Evolutionary conservation across 139 green algal species (phyloP), one percentile per base, ranked within the genome.

Genomic region (Coelastrella sp.): DNA sequence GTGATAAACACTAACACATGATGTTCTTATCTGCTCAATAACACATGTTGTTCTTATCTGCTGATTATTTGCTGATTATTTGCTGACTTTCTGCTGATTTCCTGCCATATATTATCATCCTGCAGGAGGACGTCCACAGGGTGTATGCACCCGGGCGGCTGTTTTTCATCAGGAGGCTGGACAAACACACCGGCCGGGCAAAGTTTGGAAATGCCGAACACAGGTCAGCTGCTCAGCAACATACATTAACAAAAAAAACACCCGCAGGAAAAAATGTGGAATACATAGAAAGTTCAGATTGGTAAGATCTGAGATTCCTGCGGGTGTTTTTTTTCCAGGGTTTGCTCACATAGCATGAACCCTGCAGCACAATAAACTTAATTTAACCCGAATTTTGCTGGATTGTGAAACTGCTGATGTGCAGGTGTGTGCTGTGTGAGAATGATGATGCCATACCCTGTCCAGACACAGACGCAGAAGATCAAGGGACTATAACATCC

Each of bases 91-190:
- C 12, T 25, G 14, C 68, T 25, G 68, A 25, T 75, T 75, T 14
- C 68, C 24, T 8, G 15, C 14, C 14, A 10, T 68, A 12, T 68
- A 12, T 68, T 68, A 12, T 17, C 6, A 70, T 22, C 12, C 63
- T 70, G 84, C 84, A 90, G 85, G 85, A 90, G 73, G 85, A 90
- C 0, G 73, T 90, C 8, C 85, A 83, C 57, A 15, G 60, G 72
- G 85, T 90, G 5, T 90, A 60, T 66, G 85, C 85, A 4, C 85
- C 85, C 17, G 85, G 85, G 5, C 57, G 59, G 57, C 57, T 83
- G 49, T 84, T 76, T 57, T 90, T 90, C 73, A 82, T 90, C 73
- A 75, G 74, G n/a, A 58, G 85, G 24, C 65, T 88, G 27, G 83
- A 88, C 35, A 81, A 88, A 56, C 60, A 88, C 35, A 79, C 49